Evolutionary conservation across 2,329 filamentous ascomycete species (phyloP).

Genomic region (Fusarium clavum): DNA sequence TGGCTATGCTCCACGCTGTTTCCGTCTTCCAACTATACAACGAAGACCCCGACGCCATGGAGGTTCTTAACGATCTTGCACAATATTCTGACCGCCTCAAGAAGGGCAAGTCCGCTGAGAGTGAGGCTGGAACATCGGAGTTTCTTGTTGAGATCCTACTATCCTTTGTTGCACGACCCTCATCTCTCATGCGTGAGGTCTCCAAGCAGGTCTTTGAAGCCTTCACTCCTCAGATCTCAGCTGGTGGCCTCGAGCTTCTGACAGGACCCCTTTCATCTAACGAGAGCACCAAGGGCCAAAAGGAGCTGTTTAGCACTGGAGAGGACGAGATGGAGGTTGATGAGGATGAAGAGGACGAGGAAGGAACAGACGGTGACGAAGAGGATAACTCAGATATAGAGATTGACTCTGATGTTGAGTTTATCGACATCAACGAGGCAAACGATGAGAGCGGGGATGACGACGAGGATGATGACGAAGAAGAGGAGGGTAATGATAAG

Average conservation of each 20-base stretch:
- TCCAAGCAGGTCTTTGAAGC: conserved; percentile 88
- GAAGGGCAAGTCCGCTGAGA: conserved; percentile 56
- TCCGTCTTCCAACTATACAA: conserved; percentile 91
- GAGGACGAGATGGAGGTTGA: conserved; percentile 69
- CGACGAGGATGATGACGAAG: conserved; percentile 59
- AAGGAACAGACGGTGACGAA: conserved; percentile 56
- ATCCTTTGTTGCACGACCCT: conserved; percentile 89
- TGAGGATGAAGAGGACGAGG: conserved; percentile 55
- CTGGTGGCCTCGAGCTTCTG: conserved; percentile 74
- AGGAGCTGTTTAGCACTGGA: conserved; percentile 82
- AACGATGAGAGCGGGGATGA: conserved; percentile 58
- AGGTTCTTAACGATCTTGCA: conserved; percentile 84
- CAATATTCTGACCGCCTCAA: conserved; percentile 77
- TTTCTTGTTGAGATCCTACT: conserved; percentile 88
- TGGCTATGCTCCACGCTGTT: conserved; percentile 85
- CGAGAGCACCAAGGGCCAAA: conserved; percentile 85
- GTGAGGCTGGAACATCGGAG: conserved; percentile 71
- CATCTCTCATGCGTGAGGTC: conserved; percentile 84
- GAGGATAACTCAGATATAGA: conserved; percentile 61
- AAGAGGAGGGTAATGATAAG: conserved; percentile 55
- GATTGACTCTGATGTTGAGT: conserved; percentile 63
- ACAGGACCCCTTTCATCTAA: conserved; percentile 78
- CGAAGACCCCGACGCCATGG: conserved; percentile 85
- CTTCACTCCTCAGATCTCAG: conserved; percentile 80
- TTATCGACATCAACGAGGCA: conserved; percentile 58